phyloP scores from a whole-genome alignment of 164 flowering plant genomes.

The Chloranthus sessilifolius region DNA sequence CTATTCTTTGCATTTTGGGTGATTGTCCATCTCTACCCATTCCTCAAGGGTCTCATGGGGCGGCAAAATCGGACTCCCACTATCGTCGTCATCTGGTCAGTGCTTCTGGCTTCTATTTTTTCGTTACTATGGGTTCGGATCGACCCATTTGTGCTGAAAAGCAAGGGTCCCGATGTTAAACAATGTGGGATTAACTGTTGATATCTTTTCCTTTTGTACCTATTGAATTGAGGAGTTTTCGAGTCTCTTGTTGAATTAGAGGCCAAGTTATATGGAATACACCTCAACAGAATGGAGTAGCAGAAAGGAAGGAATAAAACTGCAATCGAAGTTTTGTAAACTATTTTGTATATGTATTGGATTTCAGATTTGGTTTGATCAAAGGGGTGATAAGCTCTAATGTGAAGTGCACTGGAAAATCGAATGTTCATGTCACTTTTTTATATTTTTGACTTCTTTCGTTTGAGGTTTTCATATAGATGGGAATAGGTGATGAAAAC shows the following conservation, averaged over 20 bases:
- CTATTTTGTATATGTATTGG: constrained; percentile 10
- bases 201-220: constrained; percentile 2
- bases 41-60: constrained; percentile 94
- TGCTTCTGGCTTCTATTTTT: constrained; percentile 85
- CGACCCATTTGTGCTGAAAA: constrained; percentile 73
- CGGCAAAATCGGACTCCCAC: constrained; percentile 87
- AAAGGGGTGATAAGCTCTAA: too few relatives aligned
- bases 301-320: constrained; percentile 21
- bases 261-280: neutral
- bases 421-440: too few relatives aligned
- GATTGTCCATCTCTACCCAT: constrained; percentile 78
- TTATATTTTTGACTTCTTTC: too few relatives aligned
- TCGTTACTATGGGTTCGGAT: constrained; percentile 87
- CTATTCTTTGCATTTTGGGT: constrained; percentile 86
- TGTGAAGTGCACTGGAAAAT: too few relatives aligned
- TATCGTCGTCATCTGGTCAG: constrained; percentile 81
- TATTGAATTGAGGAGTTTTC: constrained; percentile 5
- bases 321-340: constrained; percentile 24
- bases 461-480: too few relatives aligned
- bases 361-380: constrained; percentile 23
- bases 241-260: neutral
- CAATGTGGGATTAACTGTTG: constrained; percentile 84
- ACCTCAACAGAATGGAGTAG: constrained; percentile 13
- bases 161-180: constrained; percentile 75
- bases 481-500: too few relatives aligned